Percentiles rank a stretch among this genome's conserved stretches.
Evolutionary conservation across 2,329 filamentous ascomycete genomes (phyloP).

Genomic region (Alternaria brassicae): DNA sequence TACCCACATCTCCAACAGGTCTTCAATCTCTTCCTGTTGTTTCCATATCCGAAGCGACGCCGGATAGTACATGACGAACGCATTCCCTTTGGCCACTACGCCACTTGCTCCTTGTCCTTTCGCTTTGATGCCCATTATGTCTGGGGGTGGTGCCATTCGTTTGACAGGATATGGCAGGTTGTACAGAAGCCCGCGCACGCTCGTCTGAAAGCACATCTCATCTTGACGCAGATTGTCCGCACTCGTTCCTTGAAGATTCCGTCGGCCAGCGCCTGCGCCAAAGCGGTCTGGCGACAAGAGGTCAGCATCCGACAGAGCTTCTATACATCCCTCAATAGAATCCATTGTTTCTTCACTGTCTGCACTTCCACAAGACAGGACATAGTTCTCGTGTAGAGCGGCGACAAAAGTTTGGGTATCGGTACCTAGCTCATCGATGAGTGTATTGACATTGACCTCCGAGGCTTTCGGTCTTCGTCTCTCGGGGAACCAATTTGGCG

Average conservation of each 20-base stretch:
- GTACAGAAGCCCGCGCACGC: slow-evolving; percentile 85
- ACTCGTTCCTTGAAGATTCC: slow-evolving; percentile 58
- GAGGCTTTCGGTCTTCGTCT: slow-evolving; percentile 53
- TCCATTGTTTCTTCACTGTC: slow-evolving; percentile 71
- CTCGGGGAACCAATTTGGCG: slow-evolving; percentile 57
- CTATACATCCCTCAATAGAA: slow-evolving; percentile 83
- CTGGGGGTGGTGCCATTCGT: slow-evolving; percentile 54
- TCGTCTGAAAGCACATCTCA: slow-evolving; percentile 91
- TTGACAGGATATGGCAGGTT: slow-evolving; percentile 86
- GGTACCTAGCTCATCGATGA: slow-evolving; percentile 94
- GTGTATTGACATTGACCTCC: slow-evolving; percentile 63
- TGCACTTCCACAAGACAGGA: slow-evolving; percentile 76
- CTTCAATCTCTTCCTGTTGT: slow-evolving; percentile 80
- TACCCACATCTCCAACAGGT: slow-evolving; percentile 73
- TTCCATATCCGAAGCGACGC: slow-evolving; percentile 84
- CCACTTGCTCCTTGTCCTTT: slow-evolving; percentile 32
- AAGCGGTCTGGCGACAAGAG: slow-evolving; percentile 79
- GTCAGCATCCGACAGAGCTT: slow-evolving; percentile 86
- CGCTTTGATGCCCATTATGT: slow-evolving; percentile 47
- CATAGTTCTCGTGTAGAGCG: slow-evolving; percentile 92
- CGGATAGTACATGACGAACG: slow-evolving; percentile 92
- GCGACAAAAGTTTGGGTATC: slow-evolving; percentile 90
- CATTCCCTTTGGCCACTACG: slow-evolving; percentile 58
- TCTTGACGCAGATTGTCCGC: slow-evolving; percentile 84
- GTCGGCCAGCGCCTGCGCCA: slow-evolving; percentile 61